Percentiles rank a stretch among this genome's conserved stretches.
Conservation (phyloP, 2,329 filamentous ascomycete genomes). For the Penicillium palitans region DNA sequence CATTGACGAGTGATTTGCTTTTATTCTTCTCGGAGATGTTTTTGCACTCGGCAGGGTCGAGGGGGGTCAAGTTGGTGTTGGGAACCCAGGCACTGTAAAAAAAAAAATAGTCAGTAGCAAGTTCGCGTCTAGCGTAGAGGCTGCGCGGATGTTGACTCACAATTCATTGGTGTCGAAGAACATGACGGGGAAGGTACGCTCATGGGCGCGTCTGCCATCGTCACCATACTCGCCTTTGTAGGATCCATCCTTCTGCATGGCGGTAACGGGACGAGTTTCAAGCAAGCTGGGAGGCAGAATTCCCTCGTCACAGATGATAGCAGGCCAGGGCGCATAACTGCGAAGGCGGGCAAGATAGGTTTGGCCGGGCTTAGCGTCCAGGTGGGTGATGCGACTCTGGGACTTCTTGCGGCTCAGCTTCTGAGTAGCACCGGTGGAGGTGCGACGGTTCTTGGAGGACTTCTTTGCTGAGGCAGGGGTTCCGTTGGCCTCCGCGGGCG, state of each 20-base stretch:
- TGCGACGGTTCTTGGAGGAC: constrained; percentile 67
- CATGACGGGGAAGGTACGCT: constrained; percentile 92
- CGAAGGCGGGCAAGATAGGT: constrained; percentile 92
- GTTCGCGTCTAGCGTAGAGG: constrained; percentile 6
- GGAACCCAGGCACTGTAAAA: constrained; percentile 77
- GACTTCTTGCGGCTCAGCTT: constrained; percentile 86
- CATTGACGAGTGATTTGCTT: constrained; percentile 75
- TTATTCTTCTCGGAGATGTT: constrained; percentile 68
- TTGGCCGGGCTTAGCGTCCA: constrained; percentile 85
- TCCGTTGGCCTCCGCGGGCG: constrained; percentile 46
- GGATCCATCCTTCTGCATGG: constrained; percentile 76
- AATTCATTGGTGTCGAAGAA: constrained; percentile 95
- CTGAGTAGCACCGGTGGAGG: constrained; percentile 64
- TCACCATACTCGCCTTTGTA: constrained; percentile 86
- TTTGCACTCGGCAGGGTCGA: constrained; percentile 71
- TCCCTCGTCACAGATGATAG: constrained; percentile 88
- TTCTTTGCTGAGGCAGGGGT: constrained; percentile 53
- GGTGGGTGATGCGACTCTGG: constrained; percentile 66
- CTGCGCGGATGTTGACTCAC: constrained; percentile 59
- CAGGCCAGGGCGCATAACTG: constrained; percentile 92
- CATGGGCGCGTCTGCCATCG: constrained; percentile 79
- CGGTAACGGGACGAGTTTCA: constrained; percentile 78
- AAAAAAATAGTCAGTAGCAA: not conserved
- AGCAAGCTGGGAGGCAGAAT: constrained; percentile 84
- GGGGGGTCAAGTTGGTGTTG: constrained; percentile 76